phyloP scores from a whole-genome alignment of 2,329 filamentous ascomycete species.

The Xylariales sp. region DNA sequence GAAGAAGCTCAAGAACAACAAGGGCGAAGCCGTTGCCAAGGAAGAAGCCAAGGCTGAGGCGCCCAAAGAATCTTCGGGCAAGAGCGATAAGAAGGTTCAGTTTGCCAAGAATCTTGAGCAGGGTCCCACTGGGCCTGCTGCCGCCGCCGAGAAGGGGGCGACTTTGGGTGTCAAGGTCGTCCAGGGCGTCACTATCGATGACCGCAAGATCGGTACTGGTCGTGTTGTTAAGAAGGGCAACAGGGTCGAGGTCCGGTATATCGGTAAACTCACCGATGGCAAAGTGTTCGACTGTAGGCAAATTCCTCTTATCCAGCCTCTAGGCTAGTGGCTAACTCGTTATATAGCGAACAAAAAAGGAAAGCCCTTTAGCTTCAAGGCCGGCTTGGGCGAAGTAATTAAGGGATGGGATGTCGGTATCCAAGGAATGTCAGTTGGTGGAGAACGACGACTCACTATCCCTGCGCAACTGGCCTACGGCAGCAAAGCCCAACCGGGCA shows the following conservation, averaged over 20 bases:
- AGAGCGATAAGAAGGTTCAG: constrained; percentile 93
- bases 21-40: constrained; percentile 82
- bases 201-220: constrained; percentile 91
- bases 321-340: constrained; percentile 21
- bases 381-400: constrained; percentile 95
- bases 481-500: constrained; percentile 82
- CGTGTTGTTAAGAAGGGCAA: constrained; percentile 89
- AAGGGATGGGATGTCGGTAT: constrained; percentile 98
- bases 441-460: constrained; percentile 92
- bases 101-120: constrained; percentile 99
- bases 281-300: constrained; percentile 92
- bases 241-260: constrained; percentile 94
- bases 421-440: constrained; percentile 89
- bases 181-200: constrained; percentile 90
- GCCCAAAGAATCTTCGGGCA: constrained; percentile 58
- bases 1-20: constrained; percentile 99
- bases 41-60: constrained; percentile 69
- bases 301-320: not conserved
- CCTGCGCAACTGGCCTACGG: constrained; percentile 91
- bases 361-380: constrained; percentile 96
- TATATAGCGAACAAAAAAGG: constrained; percentile 94
- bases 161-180: constrained; percentile 80
- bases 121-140: constrained; percentile 82
- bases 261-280: constrained; percentile 93
- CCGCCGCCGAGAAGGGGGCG: constrained; percentile 62